These are phyloP conservation scores for Suhomyces pyralidae DNA, from an alignment of 805 yeast genomes.

Conservation along the genomic window DNA sequence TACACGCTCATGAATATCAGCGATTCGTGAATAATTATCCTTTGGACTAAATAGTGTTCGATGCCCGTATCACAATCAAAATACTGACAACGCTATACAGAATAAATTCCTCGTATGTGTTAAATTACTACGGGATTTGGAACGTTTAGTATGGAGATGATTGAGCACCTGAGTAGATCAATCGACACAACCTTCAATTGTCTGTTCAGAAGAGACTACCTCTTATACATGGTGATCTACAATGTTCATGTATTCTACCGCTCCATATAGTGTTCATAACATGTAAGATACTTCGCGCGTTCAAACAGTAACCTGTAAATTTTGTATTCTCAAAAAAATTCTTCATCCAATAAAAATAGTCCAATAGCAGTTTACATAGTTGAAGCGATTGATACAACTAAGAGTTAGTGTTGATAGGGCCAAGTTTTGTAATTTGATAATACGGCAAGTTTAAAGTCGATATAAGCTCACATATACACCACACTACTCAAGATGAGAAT, in stretches of 20 bases:
- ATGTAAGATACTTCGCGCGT: background rate
- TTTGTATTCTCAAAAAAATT: constrained; percentile 5
- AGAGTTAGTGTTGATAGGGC: constrained; percentile 2
- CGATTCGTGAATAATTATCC: background rate
- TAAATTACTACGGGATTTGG: background rate
- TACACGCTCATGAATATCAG: background rate
- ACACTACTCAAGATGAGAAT: constrained; percentile 30
- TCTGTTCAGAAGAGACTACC: too few species aligned
- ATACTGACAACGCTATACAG: background rate
- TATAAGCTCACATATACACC: constrained; percentile 2
- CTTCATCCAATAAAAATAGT: constrained; percentile 21
- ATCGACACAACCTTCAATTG: too few species aligned
- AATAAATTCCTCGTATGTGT: background rate
- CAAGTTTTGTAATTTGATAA: background rate
- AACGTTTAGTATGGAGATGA: too few species aligned
- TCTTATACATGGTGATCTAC: background rate
- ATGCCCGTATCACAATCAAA: background rate
- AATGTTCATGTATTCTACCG: background rate
- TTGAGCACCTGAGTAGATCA: too few species aligned
- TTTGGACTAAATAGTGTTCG: background rate
- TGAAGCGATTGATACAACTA: background rate
- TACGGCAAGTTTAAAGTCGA: background rate
- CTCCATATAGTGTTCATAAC: background rate
- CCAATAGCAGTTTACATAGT: constrained; percentile 15
- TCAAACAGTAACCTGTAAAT: constrained; percentile 3